Evolutionary conservation across 2,329 filamentous ascomycete species (phyloP), one percentile per base, ranked within the genome.

Genomic region (Xylaria sp.): DNA sequence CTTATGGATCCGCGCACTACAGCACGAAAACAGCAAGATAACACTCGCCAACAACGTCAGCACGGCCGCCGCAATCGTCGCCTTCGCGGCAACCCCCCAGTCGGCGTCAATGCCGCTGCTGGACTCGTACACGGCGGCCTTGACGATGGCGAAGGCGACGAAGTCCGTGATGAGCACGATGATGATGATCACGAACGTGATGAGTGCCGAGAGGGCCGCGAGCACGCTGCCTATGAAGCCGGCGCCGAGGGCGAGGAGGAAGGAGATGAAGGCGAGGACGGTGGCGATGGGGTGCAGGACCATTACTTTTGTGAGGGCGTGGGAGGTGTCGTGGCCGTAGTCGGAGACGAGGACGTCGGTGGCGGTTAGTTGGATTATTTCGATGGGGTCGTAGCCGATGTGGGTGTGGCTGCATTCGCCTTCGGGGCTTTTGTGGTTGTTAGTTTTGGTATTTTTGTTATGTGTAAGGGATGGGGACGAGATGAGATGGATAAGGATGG

Each of bases 1-100:
- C 61, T 73, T 72, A 65, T 75, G 75, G 66, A 76, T 51, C n/a
- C 81, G 74, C 7, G 77, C 75, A 57, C 78, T 79, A 74, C 80
- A 86, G 78, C 84, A 88, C 5, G 83, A 83, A 65, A 87, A 75
- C 66, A 88, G 80, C 59, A 88, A 78, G 54, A 87, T 65, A 56
- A 84, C 62, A 18, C 80, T 79, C 7, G 79, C 85, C 30, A 86
- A 59, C 55, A 87, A 77, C 18, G 80, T 74, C 65, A 78, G 76
- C 60, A 86, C 74, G 63, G 82, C 82, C 1, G 80, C 79, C 6
- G 74, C 84, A 11, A 88, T 75, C 1, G 82, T 72, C 8, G 82
- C 81, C 85, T 85, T 89, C 48, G 85, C 79, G 13, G 76, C 85
- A 2, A 76, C 67, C 37, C 79, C 78, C 72, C 79, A 89, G 48